Evolutionary conservation across 768 basidiomycete genomes (phyloP).

Genomic region (Phylloporus sp.): DNA sequence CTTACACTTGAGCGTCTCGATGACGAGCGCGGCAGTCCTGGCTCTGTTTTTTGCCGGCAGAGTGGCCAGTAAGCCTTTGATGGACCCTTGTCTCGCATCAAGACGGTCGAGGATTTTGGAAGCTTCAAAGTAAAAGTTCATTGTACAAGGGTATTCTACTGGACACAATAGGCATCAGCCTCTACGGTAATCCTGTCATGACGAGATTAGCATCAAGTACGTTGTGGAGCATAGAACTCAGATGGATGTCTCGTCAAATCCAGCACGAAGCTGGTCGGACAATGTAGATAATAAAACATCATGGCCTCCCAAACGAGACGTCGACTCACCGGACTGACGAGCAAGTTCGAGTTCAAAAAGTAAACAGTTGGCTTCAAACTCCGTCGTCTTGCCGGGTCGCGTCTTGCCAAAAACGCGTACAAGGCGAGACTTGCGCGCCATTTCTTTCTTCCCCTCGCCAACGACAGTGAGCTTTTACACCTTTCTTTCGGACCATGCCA

Average conservation of each 20-base stretch:
- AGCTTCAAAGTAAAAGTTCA: conserved; percentile 97
- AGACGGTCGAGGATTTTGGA: conserved; percentile 78
- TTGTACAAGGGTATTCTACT: conserved; percentile 35
- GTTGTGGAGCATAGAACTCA: conserved; percentile 20
- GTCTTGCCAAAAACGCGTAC: conserved; percentile 27
- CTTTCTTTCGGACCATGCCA: not conserved
- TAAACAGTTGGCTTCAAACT: conserved; percentile 27
- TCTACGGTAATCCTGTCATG: conserved; percentile 15
- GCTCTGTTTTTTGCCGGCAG: conserved; percentile 72
- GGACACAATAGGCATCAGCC: conserved; percentile 26
- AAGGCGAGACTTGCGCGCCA: not conserved
- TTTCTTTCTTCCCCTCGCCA: conserved; percentile 6
- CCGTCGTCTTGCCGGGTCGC: conserved; percentile 27
- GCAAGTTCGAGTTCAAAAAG: not conserved
- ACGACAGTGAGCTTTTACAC: conserved; percentile 25
- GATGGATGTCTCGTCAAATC: conserved; percentile 44
- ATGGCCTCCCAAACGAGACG: conserved; percentile 26
- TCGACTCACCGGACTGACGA: conserved; percentile 17
- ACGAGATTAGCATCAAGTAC: conserved; percentile 26
- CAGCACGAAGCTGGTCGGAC: conserved; percentile 57
- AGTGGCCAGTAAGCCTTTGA: conserved; percentile 75
- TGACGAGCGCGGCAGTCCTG: conserved; percentile 79
- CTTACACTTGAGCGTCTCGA: conserved; percentile 95
- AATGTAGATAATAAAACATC: conserved; percentile 90
- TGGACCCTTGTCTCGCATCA: conserved; percentile 86